Percentiles rank a stretch among this genome's conserved stretches.
phyloP scores from a whole-genome alignment of 148 eudicot species.

The Gaultheria prostrata region DNA sequence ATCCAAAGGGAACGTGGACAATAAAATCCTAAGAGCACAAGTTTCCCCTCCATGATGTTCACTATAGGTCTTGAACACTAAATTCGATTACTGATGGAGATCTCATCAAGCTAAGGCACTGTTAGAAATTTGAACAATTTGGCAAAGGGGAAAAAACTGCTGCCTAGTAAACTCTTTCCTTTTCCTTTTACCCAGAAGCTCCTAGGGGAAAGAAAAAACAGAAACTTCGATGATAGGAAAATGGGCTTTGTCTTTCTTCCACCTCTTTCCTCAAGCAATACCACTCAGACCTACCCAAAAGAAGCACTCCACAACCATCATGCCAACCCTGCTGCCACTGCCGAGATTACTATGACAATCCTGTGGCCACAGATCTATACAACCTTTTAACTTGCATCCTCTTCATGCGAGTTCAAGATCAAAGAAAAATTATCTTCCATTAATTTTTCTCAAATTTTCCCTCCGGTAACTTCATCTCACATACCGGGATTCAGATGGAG shows the following conservation, averaged over 20 bases:
- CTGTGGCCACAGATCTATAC: background rate
- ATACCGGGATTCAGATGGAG: background rate
- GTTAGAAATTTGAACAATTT: background rate
- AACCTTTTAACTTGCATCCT: background rate
- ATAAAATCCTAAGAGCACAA: background rate
- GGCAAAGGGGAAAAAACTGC: background rate
- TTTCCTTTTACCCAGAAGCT: background rate
- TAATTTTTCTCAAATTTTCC: background rate
- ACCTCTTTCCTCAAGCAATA: constrained; percentile 1
- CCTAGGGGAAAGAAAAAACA: background rate
- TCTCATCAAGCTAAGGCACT: background rate
- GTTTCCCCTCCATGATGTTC: constrained; percentile 2
- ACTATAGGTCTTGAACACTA: background rate
- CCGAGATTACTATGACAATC: background rate
- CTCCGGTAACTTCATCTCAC: background rate
- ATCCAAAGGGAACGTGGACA: background rate
- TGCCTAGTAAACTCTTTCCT: background rate
- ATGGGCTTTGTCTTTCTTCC: background rate
- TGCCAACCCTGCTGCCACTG: background rate
- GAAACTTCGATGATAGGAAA: background rate
- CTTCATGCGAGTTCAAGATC: background rate
- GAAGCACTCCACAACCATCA: background rate
- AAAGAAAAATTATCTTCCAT: background rate
- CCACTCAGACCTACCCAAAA: background rate
- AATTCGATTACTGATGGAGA: background rate